Conservation (phyloP, 176 grass and related monocot species). For the Saccharum officinarum region DNA sequence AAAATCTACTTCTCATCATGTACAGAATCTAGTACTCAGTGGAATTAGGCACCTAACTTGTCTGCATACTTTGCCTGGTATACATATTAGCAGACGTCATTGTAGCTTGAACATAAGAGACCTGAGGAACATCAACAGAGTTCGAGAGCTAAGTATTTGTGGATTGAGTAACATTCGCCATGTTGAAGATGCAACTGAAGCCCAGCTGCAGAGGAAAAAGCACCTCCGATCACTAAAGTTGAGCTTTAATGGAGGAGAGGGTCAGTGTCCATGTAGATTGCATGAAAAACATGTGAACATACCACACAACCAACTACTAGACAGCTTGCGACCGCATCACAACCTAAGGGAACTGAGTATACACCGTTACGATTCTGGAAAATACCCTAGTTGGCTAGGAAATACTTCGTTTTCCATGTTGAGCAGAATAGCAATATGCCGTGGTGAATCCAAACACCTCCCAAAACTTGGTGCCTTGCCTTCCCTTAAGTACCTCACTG, state of each 20-base stretch:
- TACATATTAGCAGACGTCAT: neutral
- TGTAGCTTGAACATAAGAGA: slow-evolving; percentile 23
- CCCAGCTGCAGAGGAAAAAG: slow-evolving; percentile 6
- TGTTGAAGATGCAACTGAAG: neutral
- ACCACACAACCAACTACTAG: neutral
- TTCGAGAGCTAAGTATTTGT: neutral
- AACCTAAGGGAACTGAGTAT: neutral
- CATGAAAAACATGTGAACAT: neutral
- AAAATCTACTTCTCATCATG: neutral
- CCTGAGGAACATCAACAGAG: slow-evolving; percentile 27
- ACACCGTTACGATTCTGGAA: neutral
- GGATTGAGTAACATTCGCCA: neutral
- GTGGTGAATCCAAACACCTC: neutral
- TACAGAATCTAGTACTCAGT: neutral
- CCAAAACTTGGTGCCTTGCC: neutral
- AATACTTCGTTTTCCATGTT: slow-evolving; percentile 26
- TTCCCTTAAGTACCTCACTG: neutral
- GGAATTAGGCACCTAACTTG: slow-evolving; percentile 8
- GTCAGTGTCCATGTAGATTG: neutral
- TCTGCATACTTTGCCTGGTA: slow-evolving; percentile 23
- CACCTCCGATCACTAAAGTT: neutral
- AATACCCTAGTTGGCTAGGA: slow-evolving; percentile 33
- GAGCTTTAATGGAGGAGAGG: neutral
- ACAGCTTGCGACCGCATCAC: slow-evolving; percentile 3
- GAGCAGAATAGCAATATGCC: neutral